Conservation (phyloP, 192 early-diverging fungal species). For the Coemansia sp. region DNA sequence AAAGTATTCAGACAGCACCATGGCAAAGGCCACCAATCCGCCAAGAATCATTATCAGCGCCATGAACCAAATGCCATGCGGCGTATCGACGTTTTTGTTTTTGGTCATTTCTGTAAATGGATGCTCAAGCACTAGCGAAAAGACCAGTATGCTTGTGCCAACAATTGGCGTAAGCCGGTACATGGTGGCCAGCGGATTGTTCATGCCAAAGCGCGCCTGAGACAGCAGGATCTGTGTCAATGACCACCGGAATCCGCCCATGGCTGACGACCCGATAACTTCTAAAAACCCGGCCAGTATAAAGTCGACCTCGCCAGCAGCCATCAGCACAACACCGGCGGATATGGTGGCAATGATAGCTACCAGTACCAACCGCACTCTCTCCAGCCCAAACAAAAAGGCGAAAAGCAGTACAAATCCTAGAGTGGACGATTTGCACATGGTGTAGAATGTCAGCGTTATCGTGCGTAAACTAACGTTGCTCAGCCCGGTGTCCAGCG, state of each 20-base stretch:
- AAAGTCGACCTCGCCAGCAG: conserved; percentile 79
- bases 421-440: conserved; percentile 76
- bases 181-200: conserved; percentile 85
- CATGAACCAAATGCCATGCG: conserved; percentile 16
- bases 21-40: conserved; percentile 80
- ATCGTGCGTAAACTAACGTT: conserved; percentile 84
- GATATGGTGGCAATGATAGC: conserved; percentile 77
- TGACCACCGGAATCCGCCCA: conserved; percentile 89
- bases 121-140: conserved; percentile 66
- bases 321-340: conserved; percentile 83
- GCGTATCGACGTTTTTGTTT: conserved; percentile 31
- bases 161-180: conserved; percentile 81
- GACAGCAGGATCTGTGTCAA: conserved; percentile 82
- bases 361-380: conserved; percentile 65
- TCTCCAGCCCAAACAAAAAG: conserved; percentile 83
- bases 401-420: conserved; percentile 87
- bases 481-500: conserved; percentile 87
- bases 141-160: conserved; percentile 61
- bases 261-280: conserved; percentile 73
- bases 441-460: conserved; percentile 90
- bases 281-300: conserved; percentile 70
- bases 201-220: conserved; percentile 72
- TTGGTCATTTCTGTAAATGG: conserved; percentile 33
- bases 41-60: conserved; percentile 62
- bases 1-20: conserved; percentile 84